Evolutionary conservation across 2,329 filamentous ascomycete genomes (phyloP).

Genomic region (Sclerotinia borealis): DNA sequence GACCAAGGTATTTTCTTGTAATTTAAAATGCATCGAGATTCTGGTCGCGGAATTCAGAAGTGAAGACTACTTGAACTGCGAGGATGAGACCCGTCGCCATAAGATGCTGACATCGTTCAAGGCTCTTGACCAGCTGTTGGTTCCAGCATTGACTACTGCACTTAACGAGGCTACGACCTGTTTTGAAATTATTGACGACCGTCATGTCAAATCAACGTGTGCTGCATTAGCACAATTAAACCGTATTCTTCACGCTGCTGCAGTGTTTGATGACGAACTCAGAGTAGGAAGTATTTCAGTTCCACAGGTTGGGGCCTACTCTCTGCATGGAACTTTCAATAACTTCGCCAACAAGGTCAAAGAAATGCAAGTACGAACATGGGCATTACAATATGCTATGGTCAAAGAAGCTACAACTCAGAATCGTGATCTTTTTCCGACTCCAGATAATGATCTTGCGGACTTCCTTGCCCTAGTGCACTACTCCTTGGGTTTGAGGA

Average conservation of each 20-base stretch:
- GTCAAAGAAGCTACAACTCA: conserved; percentile 69
- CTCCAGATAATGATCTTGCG: conserved; percentile 65
- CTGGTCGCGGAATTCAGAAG: conserved; percentile 65
- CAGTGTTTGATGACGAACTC: conserved; percentile 81
- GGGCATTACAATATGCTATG: conserved; percentile 80
- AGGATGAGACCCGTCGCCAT: conserved; percentile 59
- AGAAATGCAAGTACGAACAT: conserved; percentile 80
- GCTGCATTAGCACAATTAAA: conserved; percentile 64
- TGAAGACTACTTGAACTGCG: conserved; percentile 47
- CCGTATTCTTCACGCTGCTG: conserved; percentile 70
- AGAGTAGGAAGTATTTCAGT: conserved; percentile 65
- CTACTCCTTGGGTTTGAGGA: conserved; percentile 74
- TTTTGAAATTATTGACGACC: conserved; percentile 79
- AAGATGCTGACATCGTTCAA: conserved; percentile 72
- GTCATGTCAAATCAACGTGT: conserved; percentile 68
- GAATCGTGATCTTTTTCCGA: conserved; percentile 56
- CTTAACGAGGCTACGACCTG: conserved; percentile 58
- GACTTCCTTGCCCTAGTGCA: conserved; percentile 78
- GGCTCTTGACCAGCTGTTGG: conserved; percentile 69
- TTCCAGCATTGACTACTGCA: conserved; percentile 62
- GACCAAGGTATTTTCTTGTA: conserved; percentile 84
- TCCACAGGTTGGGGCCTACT: conserved; percentile 48
- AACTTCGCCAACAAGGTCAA: conserved; percentile 64
- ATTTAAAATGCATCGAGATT: conserved; percentile 78
- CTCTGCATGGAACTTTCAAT: conserved; percentile 39